These are phyloP conservation scores for Medicago arabica DNA, from an alignment of 306 rosid genomes.

Conservation along the genomic window DNA sequence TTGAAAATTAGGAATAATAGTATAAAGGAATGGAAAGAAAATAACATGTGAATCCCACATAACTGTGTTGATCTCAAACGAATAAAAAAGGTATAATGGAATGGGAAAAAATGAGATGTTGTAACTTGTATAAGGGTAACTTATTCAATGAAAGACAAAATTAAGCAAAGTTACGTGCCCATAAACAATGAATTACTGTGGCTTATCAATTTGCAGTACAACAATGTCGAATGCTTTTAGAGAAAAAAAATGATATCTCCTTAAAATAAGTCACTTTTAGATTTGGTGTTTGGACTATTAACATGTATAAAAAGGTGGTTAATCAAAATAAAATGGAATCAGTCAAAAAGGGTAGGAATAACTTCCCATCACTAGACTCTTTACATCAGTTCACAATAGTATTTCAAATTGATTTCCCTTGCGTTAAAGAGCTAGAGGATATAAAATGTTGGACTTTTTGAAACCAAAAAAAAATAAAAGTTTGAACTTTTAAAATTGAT, in stretches of 20 bases:
- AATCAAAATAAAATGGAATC: background rate
- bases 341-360: background rate
- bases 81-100: background rate
- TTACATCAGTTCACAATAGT: background rate
- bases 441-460: background rate
- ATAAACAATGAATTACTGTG: conserved; percentile 18
- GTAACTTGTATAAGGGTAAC: background rate
- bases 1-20: too few species aligned
- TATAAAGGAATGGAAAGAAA: too few species aligned
- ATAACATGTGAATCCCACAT: too few species aligned
- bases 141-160: background rate
- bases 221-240: conserved; percentile 37
- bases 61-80: background rate
- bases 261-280: conserved; percentile 43
- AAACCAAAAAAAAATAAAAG: background rate
- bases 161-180: conserved; percentile 22
- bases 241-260: conserved; percentile 15
- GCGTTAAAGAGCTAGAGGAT: background rate
- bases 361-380: background rate
- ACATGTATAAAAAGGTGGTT: background rate
- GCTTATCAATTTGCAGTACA: conserved; percentile 43
- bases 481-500: background rate
- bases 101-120: background rate
- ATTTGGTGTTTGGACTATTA: conserved; percentile 12
- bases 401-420: background rate